Evolutionary conservation across 768 basidiomycete species (phyloP).

Genomic region (Rhizopogon salebrosus): DNA sequence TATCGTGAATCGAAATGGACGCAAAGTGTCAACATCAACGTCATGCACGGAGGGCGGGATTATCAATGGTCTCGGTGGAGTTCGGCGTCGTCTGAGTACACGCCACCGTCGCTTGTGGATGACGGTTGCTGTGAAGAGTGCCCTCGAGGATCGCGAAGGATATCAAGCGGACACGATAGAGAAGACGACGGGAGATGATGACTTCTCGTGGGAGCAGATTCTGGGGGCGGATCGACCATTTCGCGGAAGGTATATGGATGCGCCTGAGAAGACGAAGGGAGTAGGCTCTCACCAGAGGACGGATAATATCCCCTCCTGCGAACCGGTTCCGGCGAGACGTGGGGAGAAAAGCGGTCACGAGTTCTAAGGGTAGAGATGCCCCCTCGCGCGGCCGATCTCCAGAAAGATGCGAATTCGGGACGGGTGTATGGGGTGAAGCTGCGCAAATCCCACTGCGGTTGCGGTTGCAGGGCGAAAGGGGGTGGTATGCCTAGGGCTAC

Average conservation of each 20-base stretch:
- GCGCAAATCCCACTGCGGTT: conserved; percentile 57
- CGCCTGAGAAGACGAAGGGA: not conserved
- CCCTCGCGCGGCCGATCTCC: conserved; percentile 25
- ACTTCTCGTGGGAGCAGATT: too few relatives aligned
- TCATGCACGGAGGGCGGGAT: conserved; percentile 12
- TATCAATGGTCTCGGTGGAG: conserved; percentile 10
- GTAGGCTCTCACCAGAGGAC: conserved; percentile 11
- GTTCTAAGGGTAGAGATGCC: conserved; percentile 12
- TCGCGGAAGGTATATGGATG: conserved; percentile 13
- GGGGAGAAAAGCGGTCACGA: conserved; percentile 12
- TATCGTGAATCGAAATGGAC: conserved; percentile 15
- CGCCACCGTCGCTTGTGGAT: conserved; percentile 8
- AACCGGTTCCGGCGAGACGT: conserved; percentile 6
- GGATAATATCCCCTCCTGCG: conserved; percentile 10
- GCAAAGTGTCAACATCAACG: not conserved
- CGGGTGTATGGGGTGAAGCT: conserved; percentile 34
- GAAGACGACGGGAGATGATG: not conserved
- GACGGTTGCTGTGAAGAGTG: conserved; percentile 12
- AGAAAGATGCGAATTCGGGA: conserved; percentile 29
- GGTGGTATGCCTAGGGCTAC: conserved; percentile 31
- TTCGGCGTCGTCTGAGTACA: conserved; percentile 16
- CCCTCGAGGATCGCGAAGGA: conserved; percentile 13
- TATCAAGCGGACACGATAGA: conserved; percentile 9
- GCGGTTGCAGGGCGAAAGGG: conserved; percentile 64
- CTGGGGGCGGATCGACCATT: not conserved